Conservation (phyloP, 768 basidiomycete genomes). For the Lentinus brumalis region DNA sequence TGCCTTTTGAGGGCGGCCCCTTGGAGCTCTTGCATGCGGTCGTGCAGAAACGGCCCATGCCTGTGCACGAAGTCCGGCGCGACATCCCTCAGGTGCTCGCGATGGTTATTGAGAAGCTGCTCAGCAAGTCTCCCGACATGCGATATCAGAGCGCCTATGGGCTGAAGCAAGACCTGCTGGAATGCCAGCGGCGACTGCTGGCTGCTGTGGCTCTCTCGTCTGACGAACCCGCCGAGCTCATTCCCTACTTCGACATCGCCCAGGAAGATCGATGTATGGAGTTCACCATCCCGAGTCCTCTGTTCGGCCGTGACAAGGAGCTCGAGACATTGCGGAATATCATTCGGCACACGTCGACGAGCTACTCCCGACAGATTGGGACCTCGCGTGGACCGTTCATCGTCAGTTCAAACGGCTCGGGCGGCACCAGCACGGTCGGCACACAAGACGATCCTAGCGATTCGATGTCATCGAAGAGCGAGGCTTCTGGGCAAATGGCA, state of each 20-base stretch:
- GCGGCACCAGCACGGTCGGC: slow-evolving; percentile 11
- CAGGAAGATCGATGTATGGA: slow-evolving; percentile 66
- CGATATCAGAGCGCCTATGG: slow-evolving; percentile 76
- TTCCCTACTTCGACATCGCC: slow-evolving; percentile 69
- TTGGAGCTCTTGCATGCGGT: slow-evolving; percentile 70
- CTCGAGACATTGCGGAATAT: slow-evolving; percentile 68
- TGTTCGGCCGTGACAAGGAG: slow-evolving; percentile 77
- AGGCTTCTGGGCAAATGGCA: slow-evolving; percentile 11
- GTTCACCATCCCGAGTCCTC: slow-evolving; percentile 66
- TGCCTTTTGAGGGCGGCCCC: slow-evolving; percentile 42
- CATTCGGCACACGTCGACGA: slow-evolving; percentile 51
- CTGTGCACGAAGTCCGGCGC: slow-evolving; percentile 71
- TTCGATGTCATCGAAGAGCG: slow-evolving; percentile 46
- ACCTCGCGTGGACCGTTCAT: slow-evolving; percentile 43
- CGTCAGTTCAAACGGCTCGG: slow-evolving; percentile 37
- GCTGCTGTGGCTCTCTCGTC: slow-evolving; percentile 57
- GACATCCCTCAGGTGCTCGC: slow-evolving; percentile 75
- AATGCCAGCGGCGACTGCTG: slow-evolving; percentile 67
- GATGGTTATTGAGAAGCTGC: slow-evolving; percentile 70
- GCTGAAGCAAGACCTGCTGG: slow-evolving; percentile 64
- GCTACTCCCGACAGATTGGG: slow-evolving; percentile 57
- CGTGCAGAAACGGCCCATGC: slow-evolving; percentile 72
- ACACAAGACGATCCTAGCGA: slow-evolving; percentile 31
- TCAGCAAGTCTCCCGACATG: slow-evolving; percentile 66
- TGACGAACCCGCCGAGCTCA: slow-evolving; percentile 65